phyloP scores from a whole-genome alignment of 192 early-diverging fungal genomes.

The Backusella liffmaniae region DNA sequence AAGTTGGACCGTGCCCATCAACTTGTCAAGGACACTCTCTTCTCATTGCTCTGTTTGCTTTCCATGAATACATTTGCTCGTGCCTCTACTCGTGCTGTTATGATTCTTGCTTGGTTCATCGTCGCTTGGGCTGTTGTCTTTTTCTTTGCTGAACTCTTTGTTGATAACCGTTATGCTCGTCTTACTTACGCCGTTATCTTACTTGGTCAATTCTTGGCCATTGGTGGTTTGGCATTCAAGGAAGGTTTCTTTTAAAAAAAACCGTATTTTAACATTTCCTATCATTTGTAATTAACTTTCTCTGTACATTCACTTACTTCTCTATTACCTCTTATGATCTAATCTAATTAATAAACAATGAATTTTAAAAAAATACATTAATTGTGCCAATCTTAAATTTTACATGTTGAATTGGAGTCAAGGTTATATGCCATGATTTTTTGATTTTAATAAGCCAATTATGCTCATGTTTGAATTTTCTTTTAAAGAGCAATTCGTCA shows the following conservation, averaged over 20 bases:
- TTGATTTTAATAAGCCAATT: too few relatives aligned
- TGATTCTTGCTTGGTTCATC: conserved; percentile 39
- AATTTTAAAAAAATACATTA: too few relatives aligned
- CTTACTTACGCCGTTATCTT: conserved; percentile 17
- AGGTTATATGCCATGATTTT: too few relatives aligned
- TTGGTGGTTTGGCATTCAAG: conserved; percentile 20
- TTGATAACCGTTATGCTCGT: conserved; percentile 15
- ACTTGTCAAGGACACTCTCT: conserved; percentile 27
- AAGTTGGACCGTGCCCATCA: conserved; percentile 22
- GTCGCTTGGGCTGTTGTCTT: conserved; percentile 21
- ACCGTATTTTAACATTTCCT: neutral
- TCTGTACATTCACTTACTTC: neutral
- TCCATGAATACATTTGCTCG: conserved; percentile 37
- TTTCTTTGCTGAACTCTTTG: conserved; percentile 11
- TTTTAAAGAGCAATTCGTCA: too few relatives aligned
- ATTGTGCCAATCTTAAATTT: too few relatives aligned
- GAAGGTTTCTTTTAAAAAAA: conserved; percentile 17
- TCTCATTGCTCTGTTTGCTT: conserved; percentile 30
- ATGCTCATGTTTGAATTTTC: too few relatives aligned
- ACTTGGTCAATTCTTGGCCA: conserved; percentile 19
- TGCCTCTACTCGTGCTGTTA: conserved; percentile 31
- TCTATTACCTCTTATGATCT: neutral
- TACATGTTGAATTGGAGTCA: too few relatives aligned
- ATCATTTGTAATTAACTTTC: neutral
- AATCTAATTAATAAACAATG: neutral